Base-by-base conservation (phyloP, 805 yeast species). In the Saturnispora serradocipensis region DNA sequence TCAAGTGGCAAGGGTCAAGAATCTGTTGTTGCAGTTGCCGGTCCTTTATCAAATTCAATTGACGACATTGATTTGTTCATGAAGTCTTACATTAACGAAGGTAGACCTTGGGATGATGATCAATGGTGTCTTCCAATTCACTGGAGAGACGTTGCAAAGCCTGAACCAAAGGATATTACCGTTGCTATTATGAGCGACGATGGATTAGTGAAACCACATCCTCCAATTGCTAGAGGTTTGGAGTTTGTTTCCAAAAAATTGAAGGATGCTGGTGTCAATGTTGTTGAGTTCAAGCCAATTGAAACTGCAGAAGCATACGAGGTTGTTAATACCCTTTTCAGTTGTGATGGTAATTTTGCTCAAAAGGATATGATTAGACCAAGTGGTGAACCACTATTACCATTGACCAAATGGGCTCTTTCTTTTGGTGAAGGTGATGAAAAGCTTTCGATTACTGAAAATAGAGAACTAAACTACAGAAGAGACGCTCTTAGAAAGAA, bases 31-130 rank as follows among this genome's bases (percentile, higher is more conserved):
- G 80, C 84, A 15, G 85, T 82, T 25, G 74, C 74, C 45, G 91
- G 90, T 24, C 91, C 91, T 42, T 64, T 85, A 68, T 73, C 86
- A 3, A 74, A 83, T 58, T 67, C 79, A 4, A 69, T 81, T 45
- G 85, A 81, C 4, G 91, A 85, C 66, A 67, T 84, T 56, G 88
- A 84, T 20, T 66, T 79, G 52, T 81, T 81, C 70, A 84, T 84
- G 89, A 73, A 78, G 52, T 55, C 70, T 16, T 82, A 78, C 63
- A 70, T 80, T 58, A 81, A 81, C 60, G 70, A 70, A 32, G 88
- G 87, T 54, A 70, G 78, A 56, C 88, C 88, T 11, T 82, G 88
- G 86, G 67, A 69, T 27, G 56, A 62, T 8, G 77, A 73, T 57
- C 74, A 71, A 34, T 68, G 72, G 61, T 62, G 73, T 54, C 56